Conservation (phyloP, 805 yeast genomes). For the Candida coquimbonensis region DNA sequence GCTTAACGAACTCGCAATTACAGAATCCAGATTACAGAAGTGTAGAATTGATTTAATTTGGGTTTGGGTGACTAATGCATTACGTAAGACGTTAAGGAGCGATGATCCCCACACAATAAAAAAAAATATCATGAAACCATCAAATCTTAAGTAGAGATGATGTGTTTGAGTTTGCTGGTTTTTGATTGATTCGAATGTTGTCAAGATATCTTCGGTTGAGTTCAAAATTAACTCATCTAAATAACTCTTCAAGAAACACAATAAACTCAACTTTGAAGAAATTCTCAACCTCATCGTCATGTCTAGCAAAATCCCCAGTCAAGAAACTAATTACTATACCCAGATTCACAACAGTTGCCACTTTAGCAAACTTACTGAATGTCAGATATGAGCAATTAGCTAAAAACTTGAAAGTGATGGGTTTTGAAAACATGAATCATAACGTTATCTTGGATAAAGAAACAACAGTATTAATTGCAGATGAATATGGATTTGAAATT, state of each 20-base stretch:
- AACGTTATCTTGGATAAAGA: conserved; percentile 81
- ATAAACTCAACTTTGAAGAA: neutral
- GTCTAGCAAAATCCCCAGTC: conserved; percentile 1
- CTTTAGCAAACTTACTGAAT: conserved; percentile 64
- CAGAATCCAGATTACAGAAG: too few relatives aligned
- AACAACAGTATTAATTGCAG: conserved; percentile 80
- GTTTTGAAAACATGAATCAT: conserved; percentile 62
- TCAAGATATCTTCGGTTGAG: neutral
- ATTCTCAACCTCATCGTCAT: neutral
- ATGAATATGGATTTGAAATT: conserved; percentile 73
- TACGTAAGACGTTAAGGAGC: too few relatives aligned
- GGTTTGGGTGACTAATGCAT: too few relatives aligned
- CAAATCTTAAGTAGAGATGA: too few relatives aligned
- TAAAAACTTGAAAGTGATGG: conserved; percentile 53
- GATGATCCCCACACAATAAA: too few relatives aligned
- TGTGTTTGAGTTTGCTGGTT: too few relatives aligned
- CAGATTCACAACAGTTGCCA: conserved; percentile 69
- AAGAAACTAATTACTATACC: conserved; percentile 43
- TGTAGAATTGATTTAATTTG: too few relatives aligned
- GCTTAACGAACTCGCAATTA: too few relatives aligned
- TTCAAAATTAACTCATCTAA: too few relatives aligned
- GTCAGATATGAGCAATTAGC: conserved; percentile 58
- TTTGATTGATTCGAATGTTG: neutral
- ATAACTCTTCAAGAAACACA: neutral
- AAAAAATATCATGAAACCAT: too few relatives aligned